Evolutionary conservation across 768 basidiomycete genomes (phyloP).

Genomic region (Leccinum olivaceopallidum): DNA sequence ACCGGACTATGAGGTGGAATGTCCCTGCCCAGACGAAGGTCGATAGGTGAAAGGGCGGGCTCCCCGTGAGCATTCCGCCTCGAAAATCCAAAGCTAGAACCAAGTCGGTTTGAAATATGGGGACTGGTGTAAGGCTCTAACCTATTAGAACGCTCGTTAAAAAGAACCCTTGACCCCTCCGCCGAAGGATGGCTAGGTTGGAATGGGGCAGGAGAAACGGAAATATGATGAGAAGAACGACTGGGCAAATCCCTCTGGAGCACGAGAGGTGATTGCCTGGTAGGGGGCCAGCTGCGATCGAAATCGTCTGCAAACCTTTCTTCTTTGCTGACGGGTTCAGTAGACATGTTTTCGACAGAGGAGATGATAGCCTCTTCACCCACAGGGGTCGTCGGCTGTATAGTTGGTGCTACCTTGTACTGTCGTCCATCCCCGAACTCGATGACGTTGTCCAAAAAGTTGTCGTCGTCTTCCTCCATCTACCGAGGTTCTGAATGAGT

Average conservation of each 20-base stretch:
- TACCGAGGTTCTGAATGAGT: slow-evolving; percentile 30
- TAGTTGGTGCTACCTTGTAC: slow-evolving; percentile 71
- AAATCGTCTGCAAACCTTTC: slow-evolving; percentile 93
- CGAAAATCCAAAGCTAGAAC: slow-evolving; percentile 32
- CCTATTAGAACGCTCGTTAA: slow-evolving; percentile 92
- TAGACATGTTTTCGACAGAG: slow-evolving; percentile 21
- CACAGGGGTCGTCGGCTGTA: slow-evolving; percentile 24
- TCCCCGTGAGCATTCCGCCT: slow-evolving; percentile 51
- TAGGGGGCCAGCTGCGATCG: slow-evolving; percentile 94
- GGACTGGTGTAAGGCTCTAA: slow-evolving; percentile 76
- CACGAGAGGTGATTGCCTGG: slow-evolving; percentile 48
- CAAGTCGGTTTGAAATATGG: slow-evolving; percentile 45
- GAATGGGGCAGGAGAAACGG: slow-evolving; percentile 37
- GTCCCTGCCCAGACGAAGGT: slow-evolving; percentile 49
- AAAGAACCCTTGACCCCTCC: slow-evolving; percentile 74
- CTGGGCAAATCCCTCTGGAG: slow-evolving; percentile 43
- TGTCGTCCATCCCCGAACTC: slow-evolving; percentile 96
- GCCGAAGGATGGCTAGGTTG: slow-evolving; percentile 47
- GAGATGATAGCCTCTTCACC: slow-evolving; percentile 18
- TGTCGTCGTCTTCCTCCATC: slow-evolving; percentile 93
- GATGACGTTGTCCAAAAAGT: slow-evolving; percentile 85
- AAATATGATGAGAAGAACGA: slow-evolving; percentile 33
- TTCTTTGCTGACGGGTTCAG: slow-evolving; percentile 69
- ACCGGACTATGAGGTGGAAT: slow-evolving; percentile 40
- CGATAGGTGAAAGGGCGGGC: slow-evolving; percentile 38